A percentile compares a stretch with the other conserved stretches of the same genome.
Evolutionary conservation across 164 flowering plant species (phyloP).

Genomic region (Macadamia integrifolia): DNA sequence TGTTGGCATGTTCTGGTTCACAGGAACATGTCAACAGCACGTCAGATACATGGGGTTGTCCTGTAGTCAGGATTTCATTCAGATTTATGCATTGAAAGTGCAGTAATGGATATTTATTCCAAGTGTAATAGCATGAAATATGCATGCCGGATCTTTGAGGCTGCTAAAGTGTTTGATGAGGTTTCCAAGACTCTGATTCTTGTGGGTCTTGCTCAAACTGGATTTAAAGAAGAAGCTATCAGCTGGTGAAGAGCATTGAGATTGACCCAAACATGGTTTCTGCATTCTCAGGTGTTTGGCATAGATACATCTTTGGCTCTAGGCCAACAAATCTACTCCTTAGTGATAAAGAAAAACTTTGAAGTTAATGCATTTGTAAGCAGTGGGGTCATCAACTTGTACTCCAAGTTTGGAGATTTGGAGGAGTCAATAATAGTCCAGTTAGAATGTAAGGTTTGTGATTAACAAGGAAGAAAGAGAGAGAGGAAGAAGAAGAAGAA

Average conservation of each 20-base stretch:
- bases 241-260: slow-evolving; percentile 43
- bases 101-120: slow-evolving; percentile 86
- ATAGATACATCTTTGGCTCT: slow-evolving; percentile 50
- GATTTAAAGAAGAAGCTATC: slow-evolving; percentile 68
- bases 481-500: no score
- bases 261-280: slow-evolving; percentile 71
- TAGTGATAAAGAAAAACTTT: slow-evolving; percentile 58
- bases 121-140: slow-evolving; percentile 69
- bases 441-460: no score
- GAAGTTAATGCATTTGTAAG: slow-evolving; percentile 44
- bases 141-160: slow-evolving; percentile 57
- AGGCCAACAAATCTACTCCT: slow-evolving; percentile 74
- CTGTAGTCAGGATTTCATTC: slow-evolving; percentile 56
- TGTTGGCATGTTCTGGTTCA: slow-evolving; percentile 67
- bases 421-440: slow-evolving; percentile 55
- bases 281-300: slow-evolving; percentile 66
- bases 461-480: no score
- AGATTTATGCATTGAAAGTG: slow-evolving; percentile 67
- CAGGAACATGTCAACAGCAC: slow-evolving; percentile 53
- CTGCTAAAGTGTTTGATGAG: slow-evolving; percentile 55
- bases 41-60: slow-evolving; percentile 65
- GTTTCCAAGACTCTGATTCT: slow-evolving; percentile 78
- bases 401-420: slow-evolving; percentile 78
- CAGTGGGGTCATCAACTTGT: slow-evolving; percentile 87
- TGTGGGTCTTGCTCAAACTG: slow-evolving; percentile 84